Conservation (phyloP, 2,329 filamentous ascomycete genomes). For the Thielaviopsis musarum region DNA sequence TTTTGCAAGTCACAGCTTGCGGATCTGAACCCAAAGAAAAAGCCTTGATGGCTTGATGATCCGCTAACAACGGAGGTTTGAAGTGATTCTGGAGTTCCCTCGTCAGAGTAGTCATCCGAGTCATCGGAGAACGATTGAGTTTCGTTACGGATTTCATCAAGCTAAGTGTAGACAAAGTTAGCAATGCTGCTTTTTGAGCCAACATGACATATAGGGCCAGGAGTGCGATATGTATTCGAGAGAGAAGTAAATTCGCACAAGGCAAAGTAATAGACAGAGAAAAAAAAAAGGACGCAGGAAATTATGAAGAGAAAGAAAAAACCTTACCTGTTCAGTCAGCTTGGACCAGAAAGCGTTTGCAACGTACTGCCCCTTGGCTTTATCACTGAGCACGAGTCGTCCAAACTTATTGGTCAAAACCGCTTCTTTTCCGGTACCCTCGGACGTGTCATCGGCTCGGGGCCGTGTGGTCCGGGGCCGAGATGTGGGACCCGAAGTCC, state of each 20-base stretch:
- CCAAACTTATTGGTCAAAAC: conserved; percentile 11
- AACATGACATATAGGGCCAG: neutral
- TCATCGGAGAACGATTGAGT: conserved; percentile 24
- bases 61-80: conserved; percentile 2
- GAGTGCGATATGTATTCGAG: no score
- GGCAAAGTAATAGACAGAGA: neutral
- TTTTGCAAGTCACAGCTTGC: conserved; percentile 47
- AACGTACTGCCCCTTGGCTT: conserved; percentile 34
- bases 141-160: conserved; percentile 27
- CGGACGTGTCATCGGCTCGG: neutral
- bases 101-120: conserved; percentile 39
- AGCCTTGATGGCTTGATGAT: conserved; percentile 40
- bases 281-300: neutral
- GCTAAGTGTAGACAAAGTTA: conserved; percentile 15
- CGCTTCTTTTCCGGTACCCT: conserved; percentile 3
- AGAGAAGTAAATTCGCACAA: no score
- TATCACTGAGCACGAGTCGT: conserved; percentile 12
- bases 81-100: conserved; percentile 29
- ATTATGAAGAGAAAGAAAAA: neutral
- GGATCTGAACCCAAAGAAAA: conserved; percentile 57
- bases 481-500: neutral
- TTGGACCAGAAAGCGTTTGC: conserved; percentile 64
- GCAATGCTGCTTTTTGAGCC: neutral
- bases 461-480: neutral
- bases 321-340: conserved; percentile 51